These are phyloP conservation scores for Aspergillus udagawae DNA, from an alignment of 2,329 filamentous ascomycete genomes.

Conservation along the genomic window DNA sequence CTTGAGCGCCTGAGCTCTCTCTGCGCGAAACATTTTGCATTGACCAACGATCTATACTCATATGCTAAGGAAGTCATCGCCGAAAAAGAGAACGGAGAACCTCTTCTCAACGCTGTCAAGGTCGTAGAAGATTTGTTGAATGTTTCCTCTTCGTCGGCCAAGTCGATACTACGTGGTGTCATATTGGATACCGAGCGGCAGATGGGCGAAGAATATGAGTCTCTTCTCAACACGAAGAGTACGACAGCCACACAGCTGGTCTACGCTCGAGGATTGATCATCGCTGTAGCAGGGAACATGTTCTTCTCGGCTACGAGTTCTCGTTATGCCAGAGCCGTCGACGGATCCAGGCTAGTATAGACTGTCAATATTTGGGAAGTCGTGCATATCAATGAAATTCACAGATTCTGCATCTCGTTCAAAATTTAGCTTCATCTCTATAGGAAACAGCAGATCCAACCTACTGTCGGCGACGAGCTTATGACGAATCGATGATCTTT, in stretches of 20 bases:
- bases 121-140: constrained; percentile 6
- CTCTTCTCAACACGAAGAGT: neutral
- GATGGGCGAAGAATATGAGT: constrained; percentile 8
- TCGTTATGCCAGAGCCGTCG: constrained; percentile 8
- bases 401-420: neutral
- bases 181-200: constrained; percentile 9
- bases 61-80: constrained; percentile 11
- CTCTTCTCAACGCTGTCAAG: constrained; percentile 9
- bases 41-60: constrained; percentile 15
- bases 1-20: neutral
- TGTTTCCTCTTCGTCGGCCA: neutral
- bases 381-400: neutral
- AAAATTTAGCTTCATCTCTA: neutral
- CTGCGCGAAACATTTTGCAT: constrained; percentile 9
- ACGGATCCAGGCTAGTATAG: constrained; percentile 4
- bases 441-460: constrained; percentile 5
- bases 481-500: no score
- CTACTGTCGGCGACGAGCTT: neutral
- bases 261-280: constrained; percentile 7
- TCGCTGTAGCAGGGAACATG: constrained; percentile 11
- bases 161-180: neutral
- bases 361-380: neutral
- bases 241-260: neutral
- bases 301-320: constrained; percentile 13
- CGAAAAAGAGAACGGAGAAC: neutral